Percentiles rank a stretch among this genome's conserved stretches.
Evolutionary conservation across 2,329 filamentous ascomycete species (phyloP).

Genomic region (Tolypocladium album): DNA sequence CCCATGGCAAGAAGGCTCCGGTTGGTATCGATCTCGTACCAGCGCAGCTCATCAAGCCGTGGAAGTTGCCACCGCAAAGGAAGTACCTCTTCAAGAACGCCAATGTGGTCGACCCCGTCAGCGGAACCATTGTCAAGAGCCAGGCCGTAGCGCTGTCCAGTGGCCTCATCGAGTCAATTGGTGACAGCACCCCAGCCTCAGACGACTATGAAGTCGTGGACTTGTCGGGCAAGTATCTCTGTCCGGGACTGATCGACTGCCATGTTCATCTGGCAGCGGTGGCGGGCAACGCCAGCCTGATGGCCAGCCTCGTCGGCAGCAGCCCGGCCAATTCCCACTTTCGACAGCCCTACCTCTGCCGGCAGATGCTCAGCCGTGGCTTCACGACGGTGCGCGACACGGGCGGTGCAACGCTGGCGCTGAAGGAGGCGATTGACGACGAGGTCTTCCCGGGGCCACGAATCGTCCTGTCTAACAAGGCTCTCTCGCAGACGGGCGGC

Average conservation of each 20-base stretch:
- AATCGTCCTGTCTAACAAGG: slow-evolving; percentile 42
- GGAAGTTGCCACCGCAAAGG: slow-evolving; percentile 20
- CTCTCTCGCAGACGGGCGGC: slow-evolving; percentile 46
- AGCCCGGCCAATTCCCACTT: slow-evolving; percentile 26
- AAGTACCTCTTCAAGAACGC: slow-evolving; percentile 29
- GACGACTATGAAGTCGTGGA: slow-evolving; percentile 7
- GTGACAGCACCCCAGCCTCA: background rate
- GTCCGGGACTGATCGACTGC: slow-evolving; percentile 21
- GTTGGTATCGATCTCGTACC: background rate
- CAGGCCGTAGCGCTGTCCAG: slow-evolving; percentile 20
- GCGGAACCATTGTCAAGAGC: slow-evolving; percentile 18
- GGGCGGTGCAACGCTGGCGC: slow-evolving; percentile 41
- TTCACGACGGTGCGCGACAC: slow-evolving; percentile 50
- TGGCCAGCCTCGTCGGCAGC: slow-evolving; percentile 12
- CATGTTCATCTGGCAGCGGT: slow-evolving; percentile 21
- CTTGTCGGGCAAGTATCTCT: slow-evolving; percentile 16
- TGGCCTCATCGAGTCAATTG: slow-evolving; percentile 21
- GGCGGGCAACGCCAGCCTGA: slow-evolving; percentile 15
- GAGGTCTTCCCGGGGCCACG: slow-evolving; percentile 43
- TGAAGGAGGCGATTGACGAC: slow-evolving; percentile 47
- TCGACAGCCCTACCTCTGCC: slow-evolving; percentile 34
- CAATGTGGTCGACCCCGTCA: slow-evolving; percentile 28
- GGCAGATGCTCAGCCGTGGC: slow-evolving; percentile 42
- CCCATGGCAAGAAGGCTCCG: background rate
- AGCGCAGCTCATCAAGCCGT: slow-evolving; percentile 18